Conservation (phyloP, 1,139 yeast species). For the Ogataea hybrid region DNA sequence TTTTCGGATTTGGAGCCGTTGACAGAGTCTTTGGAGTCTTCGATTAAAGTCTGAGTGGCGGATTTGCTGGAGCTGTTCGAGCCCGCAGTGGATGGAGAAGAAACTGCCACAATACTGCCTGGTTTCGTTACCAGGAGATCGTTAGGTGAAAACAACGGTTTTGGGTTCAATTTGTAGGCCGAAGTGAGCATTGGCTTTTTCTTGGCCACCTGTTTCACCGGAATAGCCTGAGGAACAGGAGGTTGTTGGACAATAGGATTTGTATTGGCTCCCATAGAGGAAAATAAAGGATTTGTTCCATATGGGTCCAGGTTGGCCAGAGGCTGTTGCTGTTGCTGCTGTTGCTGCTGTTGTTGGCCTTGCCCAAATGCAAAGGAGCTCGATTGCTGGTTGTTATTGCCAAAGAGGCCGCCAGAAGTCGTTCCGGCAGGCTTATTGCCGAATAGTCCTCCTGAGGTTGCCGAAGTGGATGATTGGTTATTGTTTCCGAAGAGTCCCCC, state of each 20-base stretch:
- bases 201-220: slow-evolving; percentile 55
- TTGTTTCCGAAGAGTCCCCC: slow-evolving; percentile 29
- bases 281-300: slow-evolving; percentile 50
- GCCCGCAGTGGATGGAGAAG: slow-evolving; percentile 21
- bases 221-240: slow-evolving; percentile 33
- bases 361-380: slow-evolving; percentile 33
- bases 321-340: slow-evolving; percentile 28
- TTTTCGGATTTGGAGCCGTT: slow-evolving; percentile 17
- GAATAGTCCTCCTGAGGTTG: slow-evolving; percentile 41
- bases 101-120: slow-evolving; percentile 22
- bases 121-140: slow-evolving; percentile 21
- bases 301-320: slow-evolving; percentile 56
- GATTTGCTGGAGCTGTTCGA: slow-evolving; percentile 25
- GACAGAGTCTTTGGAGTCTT: slow-evolving; percentile 13
- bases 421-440: slow-evolving; percentile 25
- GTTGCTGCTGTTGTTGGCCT: slow-evolving; percentile 28
- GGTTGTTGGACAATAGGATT: slow-evolving; percentile 45
- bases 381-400: slow-evolving; percentile 21
- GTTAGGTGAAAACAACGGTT: slow-evolving; percentile 35
- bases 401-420: slow-evolving; percentile 21
- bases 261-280: slow-evolving; percentile 33
- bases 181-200: slow-evolving; percentile 59
- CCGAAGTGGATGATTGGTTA: slow-evolving; percentile 16
- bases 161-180: slow-evolving; percentile 62
- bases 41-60: slow-evolving; percentile 25